Evolutionary conservation across 2,329 filamentous ascomycete species (phyloP).

Genomic region (Cytospora chrysosperma): DNA sequence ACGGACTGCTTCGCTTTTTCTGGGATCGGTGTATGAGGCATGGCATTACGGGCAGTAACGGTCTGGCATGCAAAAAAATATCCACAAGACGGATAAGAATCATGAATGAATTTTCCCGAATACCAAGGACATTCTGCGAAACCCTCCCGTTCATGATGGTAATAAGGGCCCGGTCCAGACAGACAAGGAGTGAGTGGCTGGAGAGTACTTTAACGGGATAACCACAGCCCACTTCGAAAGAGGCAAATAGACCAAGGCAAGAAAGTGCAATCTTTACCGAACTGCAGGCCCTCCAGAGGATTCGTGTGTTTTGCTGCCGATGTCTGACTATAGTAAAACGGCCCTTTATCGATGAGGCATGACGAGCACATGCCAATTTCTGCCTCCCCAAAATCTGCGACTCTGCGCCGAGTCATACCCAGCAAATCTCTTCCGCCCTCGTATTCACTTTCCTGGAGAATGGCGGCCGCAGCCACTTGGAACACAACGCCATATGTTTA

Average conservation of each 20-base stretch:
- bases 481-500: too few species aligned
- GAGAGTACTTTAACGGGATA: neutral
- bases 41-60: constrained; percentile 26
- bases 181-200: constrained; percentile 1
- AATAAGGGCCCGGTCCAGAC: constrained; percentile 2
- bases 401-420: neutral
- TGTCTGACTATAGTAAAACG: neutral
- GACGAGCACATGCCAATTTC: neutral
- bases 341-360: neutral
- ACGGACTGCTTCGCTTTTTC: constrained; percentile 26
- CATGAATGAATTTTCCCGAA: constrained; percentile 25
- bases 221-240: constrained; percentile 3
- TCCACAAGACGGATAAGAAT: constrained; percentile 25
- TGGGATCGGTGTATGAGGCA: constrained; percentile 27
- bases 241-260: constrained; percentile 8
- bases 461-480: too few species aligned
- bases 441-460: too few species aligned
- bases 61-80: constrained; percentile 25
- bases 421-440: too few species aligned
- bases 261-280: neutral
- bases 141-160: constrained; percentile 7
- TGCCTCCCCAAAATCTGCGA: neutral
- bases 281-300: neutral
- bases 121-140: constrained; percentile 14
- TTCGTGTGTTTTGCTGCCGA: neutral